Evolutionary conservation across 208 protist species (phyloP).

Genomic region (Trichomonas vaginalis): DNA sequence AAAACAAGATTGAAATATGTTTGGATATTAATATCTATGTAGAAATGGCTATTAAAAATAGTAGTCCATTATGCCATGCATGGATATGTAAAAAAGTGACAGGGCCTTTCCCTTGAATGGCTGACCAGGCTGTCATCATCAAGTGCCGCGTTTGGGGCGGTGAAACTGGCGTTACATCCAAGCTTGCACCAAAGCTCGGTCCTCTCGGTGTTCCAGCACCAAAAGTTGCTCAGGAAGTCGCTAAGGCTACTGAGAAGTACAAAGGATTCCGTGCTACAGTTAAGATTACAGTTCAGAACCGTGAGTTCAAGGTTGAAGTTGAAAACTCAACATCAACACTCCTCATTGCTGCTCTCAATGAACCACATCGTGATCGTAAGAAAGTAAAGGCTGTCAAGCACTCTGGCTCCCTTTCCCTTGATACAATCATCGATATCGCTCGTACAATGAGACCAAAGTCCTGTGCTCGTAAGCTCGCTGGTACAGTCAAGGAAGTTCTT

Average conservation of each 20-base stretch:
- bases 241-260: too few relatives aligned
- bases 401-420: constrained; percentile 83
- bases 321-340: constrained; percentile 83
- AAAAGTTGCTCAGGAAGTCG: too few relatives aligned
- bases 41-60: too few relatives aligned
- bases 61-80: too few relatives aligned
- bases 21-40: too few relatives aligned
- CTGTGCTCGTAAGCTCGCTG: constrained; percentile 69
- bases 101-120: too few relatives aligned
- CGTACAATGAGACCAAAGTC: constrained; percentile 72
- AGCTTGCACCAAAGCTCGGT: too few relatives aligned
- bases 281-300: constrained; percentile 92
- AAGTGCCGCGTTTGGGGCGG: background rate
- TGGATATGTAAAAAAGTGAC: too few relatives aligned
- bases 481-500: constrained; percentile 93
- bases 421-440: constrained; percentile 87
- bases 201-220: too few relatives aligned
- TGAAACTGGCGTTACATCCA: background rate
- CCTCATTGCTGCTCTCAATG: constrained; percentile 92
- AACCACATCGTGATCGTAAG: constrained; percentile 94
- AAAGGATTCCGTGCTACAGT: constrained; percentile 94
- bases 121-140: background rate
- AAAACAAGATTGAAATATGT: too few relatives aligned
- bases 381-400: constrained; percentile 85
- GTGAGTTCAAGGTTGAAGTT: constrained; percentile 78